phyloP scores from a whole-genome alignment of 2,329 filamentous ascomycete genomes.

The Xylaria digitata region DNA sequence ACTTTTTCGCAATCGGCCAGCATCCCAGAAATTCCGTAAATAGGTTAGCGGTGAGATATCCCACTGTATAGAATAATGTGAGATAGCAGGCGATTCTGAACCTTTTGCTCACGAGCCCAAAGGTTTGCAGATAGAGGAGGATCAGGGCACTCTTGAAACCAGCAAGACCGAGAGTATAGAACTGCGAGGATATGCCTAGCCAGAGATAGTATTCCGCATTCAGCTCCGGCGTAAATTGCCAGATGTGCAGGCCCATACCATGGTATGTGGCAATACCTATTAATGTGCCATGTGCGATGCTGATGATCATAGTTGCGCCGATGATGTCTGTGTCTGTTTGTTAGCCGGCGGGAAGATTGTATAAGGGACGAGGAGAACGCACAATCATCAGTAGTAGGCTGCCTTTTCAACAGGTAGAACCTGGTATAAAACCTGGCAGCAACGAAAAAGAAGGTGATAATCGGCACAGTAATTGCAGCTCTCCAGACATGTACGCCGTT shows the following conservation, averaged over 20 bases:
- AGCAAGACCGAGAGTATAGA: slow-evolving; percentile 46
- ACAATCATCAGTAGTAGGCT: slow-evolving; percentile 46
- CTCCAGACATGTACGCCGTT: slow-evolving; percentile 47
- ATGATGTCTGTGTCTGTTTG: slow-evolving; percentile 42
- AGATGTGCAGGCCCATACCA: slow-evolving; percentile 49
- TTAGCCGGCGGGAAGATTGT: neutral
- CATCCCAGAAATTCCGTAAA: slow-evolving; percentile 52
- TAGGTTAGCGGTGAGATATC: slow-evolving; percentile 70
- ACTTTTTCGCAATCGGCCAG: slow-evolving; percentile 47
- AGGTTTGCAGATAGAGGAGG: slow-evolving; percentile 47
- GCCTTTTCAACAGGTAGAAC: slow-evolving; percentile 38
- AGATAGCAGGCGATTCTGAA: slow-evolving; percentile 48
- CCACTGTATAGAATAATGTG: slow-evolving; percentile 58
- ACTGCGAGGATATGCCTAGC: slow-evolving; percentile 49
- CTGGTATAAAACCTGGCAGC: slow-evolving; percentile 47
- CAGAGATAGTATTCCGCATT: slow-evolving; percentile 49
- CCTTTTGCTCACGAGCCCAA: slow-evolving; percentile 44
- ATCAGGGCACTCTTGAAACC: slow-evolving; percentile 49
- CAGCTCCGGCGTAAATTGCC: slow-evolving; percentile 48
- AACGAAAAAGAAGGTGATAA: slow-evolving; percentile 47
- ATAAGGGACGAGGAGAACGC: slow-evolving; percentile 21
- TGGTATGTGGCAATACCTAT: slow-evolving; percentile 48
- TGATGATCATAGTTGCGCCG: slow-evolving; percentile 44
- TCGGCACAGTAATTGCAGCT: slow-evolving; percentile 46
- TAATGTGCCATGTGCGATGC: slow-evolving; percentile 44